Base-by-base conservation (phyloP, 208 protist species). In the Leishmania braziliensis region DNA sequence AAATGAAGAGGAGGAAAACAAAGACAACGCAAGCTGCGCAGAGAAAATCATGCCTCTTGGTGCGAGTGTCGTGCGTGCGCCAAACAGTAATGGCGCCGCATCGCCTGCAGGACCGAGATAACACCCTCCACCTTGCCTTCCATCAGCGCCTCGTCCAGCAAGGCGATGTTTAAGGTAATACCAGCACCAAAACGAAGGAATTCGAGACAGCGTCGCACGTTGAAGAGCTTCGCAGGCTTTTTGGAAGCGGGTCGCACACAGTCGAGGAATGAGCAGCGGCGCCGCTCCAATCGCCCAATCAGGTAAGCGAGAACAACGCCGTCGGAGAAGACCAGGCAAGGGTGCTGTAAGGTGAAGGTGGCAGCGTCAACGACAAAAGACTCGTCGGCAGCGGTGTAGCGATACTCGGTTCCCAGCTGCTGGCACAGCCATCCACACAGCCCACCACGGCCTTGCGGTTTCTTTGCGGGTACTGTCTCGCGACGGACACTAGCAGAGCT, bases 221-320 rank as follows among this genome's bases (percentile, higher is more conserved):
- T 97, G 79, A 93, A 92, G 12, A 92, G 91, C 88, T 93, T 95
- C 58, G 92, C 91, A 0, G 91, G 63, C 10, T 71, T 73, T 56
- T 90, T 92, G 16, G 81, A 83, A 18, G 88, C 86, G 48, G 90
- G 81, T 36, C 86, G 91, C 68, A 97, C 87, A 43, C 88, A 86
- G 51, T 95, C 93, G 5, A 97, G 88, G 26, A 79, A 81, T 8
- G 78, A 75, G 84, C 93, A 97, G 66, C 90, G 91, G 46, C 90
- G 78, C 26, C 89, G 82, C 87, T 95, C 90, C 16, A 97, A 88
- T 29, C 69, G 65, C 16, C 87, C 79, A 58, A 97, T 88, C 26
- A 95, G 60, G 58, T 92, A 89, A 0, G 90, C 88, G 43, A 97
- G 85, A 8, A 95, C 83, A 20, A 97, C 91, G 50, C 93, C 93